Conservation (phyloP, 176 grass and related monocot species). For the Lolium perenne region DNA sequence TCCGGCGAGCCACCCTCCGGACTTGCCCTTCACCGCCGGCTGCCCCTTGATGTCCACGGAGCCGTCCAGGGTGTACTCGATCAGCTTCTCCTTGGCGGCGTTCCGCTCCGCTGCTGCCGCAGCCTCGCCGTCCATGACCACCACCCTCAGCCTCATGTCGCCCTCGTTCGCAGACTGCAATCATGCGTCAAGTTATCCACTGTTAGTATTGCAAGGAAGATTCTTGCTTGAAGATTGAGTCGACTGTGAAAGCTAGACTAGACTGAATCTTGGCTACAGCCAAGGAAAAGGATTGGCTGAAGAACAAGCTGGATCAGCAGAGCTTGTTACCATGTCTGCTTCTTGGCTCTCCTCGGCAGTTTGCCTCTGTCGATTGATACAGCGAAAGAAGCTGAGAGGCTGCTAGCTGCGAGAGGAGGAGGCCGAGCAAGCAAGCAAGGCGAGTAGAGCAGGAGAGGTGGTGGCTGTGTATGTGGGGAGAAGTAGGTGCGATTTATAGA, state of each 20-base stretch:
- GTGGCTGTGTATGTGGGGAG: slow-evolving; percentile 22
- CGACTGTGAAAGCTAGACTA: not conserved
- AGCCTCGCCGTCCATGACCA: slow-evolving; percentile 35
- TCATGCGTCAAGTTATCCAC: not conserved
- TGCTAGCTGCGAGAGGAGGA: not conserved
- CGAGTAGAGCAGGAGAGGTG: not conserved
- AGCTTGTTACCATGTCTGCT: slow-evolving; percentile 58
- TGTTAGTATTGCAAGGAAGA: not conserved
- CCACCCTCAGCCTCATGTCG: slow-evolving; percentile 48
- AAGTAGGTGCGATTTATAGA: slow-evolving; percentile 70
- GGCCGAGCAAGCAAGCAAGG: slow-evolving; percentile 6
- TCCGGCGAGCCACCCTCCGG: slow-evolving; percentile 77
- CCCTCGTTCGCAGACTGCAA: slow-evolving; percentile 53
- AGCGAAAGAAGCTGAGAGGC: slow-evolving; percentile 33
- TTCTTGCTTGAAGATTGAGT: not conserved
- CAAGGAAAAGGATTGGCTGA: not conserved
- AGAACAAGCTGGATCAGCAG: not conserved
- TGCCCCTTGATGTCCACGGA: slow-evolving; percentile 73
- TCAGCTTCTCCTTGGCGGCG: slow-evolving; percentile 45
- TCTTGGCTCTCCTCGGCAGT: slow-evolving; percentile 19
- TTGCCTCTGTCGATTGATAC: not conserved
- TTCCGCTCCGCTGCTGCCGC: slow-evolving; percentile 3
- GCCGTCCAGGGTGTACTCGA: slow-evolving; percentile 71
- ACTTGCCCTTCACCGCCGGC: slow-evolving; percentile 67
- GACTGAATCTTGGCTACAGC: not conserved